Percentiles rank a stretch among this genome's conserved stretches.
These are phyloP conservation scores for Purshia tridentata DNA, from an alignment of 306 rosid genomes.

Conservation along the genomic window DNA sequence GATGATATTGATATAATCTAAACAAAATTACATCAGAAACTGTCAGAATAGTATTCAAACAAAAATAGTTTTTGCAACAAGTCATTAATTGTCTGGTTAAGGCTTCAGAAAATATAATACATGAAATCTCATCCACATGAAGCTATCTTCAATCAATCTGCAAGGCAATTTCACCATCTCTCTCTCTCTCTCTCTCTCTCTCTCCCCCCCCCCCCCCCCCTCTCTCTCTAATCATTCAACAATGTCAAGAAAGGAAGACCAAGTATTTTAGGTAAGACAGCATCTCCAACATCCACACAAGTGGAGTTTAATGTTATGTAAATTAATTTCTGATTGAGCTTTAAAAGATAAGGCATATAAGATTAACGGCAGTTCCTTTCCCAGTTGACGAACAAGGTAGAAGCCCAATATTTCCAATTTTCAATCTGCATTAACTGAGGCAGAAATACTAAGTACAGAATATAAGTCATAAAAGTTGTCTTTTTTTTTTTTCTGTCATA, in stretches of 20 bases:
- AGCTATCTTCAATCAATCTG: too few relatives aligned
- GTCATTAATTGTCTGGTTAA: background rate
- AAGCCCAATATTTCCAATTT: background rate
- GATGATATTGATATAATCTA: background rate
- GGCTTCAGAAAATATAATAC: background rate
- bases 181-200: background rate
- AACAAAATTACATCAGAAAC: background rate
- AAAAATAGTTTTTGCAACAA: background rate
- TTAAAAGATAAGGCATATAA: too few relatives aligned
- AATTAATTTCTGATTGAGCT: too few relatives aligned
- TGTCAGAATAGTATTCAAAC: background rate
- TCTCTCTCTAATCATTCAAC: background rate
- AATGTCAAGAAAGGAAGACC: background rate
- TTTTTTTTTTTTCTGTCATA: too few relatives aligned
- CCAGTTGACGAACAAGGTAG: background rate
- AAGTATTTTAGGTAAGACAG: background rate
- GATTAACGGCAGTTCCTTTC: background rate
- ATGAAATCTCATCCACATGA: too few relatives aligned
- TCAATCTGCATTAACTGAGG: background rate
- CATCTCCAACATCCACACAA: background rate
- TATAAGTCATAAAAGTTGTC: background rate
- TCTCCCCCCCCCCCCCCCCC: too few relatives aligned
- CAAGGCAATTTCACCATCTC: background rate
- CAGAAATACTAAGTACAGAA: background rate
- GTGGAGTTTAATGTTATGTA: too few relatives aligned